Evolutionary conservation across 495 filamentous ascomycete genomes (phyloP).

Genomic region (Daldinia grandis): DNA sequence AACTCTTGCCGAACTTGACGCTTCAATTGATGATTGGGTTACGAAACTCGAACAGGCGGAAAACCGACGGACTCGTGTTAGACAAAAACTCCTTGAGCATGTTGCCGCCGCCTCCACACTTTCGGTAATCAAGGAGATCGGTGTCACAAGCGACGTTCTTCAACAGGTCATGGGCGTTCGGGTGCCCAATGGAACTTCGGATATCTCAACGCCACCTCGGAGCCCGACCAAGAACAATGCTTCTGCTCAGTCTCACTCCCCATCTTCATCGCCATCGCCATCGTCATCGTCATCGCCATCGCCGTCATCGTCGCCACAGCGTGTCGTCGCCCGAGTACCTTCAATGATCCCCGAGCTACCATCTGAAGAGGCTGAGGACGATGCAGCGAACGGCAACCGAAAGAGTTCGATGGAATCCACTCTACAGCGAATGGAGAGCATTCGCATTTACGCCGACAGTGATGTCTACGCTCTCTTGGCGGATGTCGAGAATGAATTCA

Average conservation of each 20-base stretch:
- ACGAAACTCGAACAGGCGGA: conserved; percentile 77
- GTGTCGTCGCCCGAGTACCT: conserved; percentile 58
- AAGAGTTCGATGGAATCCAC: conserved; percentile 39
- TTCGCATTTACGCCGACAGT: conserved; percentile 71
- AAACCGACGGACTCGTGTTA: conserved; percentile 71
- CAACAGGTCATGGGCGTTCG: conserved; percentile 53
- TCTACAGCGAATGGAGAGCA: conserved; percentile 63
- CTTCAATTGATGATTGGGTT: conserved; percentile 80
- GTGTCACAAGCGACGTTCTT: conserved; percentile 50
- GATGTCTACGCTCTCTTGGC: conserved; percentile 69
- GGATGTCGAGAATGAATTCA: conserved; percentile 69
- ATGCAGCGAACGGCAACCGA: conserved; percentile 26
- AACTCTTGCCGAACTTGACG: conserved; percentile 72
- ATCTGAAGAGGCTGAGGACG: conserved; percentile 49
- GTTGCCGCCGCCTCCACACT: conserved; percentile 67
- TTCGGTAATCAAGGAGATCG: conserved; percentile 44
- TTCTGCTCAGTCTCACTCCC: conserved; percentile 44
- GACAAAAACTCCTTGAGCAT: conserved; percentile 81
- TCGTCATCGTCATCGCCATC: conserved; percentile 53
- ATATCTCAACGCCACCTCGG: conserved; percentile 59
- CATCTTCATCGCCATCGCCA: conserved; percentile 54
- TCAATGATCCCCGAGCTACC: conserved; percentile 59
- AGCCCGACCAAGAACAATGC: conserved; percentile 53
- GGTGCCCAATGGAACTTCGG: conserved; percentile 48
- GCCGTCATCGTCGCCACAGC: conserved; percentile 52